Conservation (phyloP, 129 eudicot species). For the Lactuca sativa region DNA sequence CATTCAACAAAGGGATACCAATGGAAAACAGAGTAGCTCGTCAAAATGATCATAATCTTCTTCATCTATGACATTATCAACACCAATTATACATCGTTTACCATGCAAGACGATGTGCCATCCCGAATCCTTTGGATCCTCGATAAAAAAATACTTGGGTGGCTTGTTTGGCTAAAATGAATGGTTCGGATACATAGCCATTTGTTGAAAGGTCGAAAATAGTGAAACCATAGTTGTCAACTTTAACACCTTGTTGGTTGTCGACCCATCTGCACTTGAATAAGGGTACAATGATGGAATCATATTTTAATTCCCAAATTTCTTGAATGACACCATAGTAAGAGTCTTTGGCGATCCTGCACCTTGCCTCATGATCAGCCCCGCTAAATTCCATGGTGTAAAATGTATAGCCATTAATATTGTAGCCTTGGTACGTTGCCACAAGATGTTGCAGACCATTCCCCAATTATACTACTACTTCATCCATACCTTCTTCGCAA, state of each 20-base stretch:
- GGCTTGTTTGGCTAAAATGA: background rate
- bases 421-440: conserved; percentile 1
- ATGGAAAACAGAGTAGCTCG: no score
- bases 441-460: background rate
- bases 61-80: no score
- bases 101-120: no score
- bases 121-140: no score
- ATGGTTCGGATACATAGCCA: background rate
- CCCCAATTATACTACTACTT: background rate
- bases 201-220: background rate
- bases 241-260: background rate
- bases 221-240: background rate
- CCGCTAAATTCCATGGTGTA: no score
- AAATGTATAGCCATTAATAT: background rate
- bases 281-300: background rate
- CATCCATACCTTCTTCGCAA: no score
- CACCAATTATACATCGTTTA: no score
- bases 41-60: no score
- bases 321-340: conserved; percentile 13
- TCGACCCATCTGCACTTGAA: conserved; percentile 13
- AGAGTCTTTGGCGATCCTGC: background rate
- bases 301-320: conserved; percentile 5
- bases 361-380: background rate
- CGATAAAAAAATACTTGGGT: background rate
- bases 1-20: no score